Evolutionary conservation across 73 alveolate species (phyloP), one percentile per base, ranked within the genome.

Genomic region (Paramecium pentaurelia): DNA sequence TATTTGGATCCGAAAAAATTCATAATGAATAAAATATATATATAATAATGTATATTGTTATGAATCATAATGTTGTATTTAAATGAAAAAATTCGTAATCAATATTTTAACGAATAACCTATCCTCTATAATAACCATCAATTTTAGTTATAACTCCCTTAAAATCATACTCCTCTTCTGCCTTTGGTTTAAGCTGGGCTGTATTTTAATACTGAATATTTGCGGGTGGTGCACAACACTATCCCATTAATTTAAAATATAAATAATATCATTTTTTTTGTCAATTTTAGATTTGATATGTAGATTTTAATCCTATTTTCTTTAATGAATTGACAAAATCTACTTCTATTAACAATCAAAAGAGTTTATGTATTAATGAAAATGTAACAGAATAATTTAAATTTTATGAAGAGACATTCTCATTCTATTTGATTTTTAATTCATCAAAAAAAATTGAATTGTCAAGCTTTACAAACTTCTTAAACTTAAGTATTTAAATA

Each of bases 91-190:
- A 73, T 37, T 40, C 87, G 40, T 37, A 73, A 37, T 73, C 75
- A 20, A 32, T 44, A 25, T 80, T 45, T 80, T 80, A 80, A 45
- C 91, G 71, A 27, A 80, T 80, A 38, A 80, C 58, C 22, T 80
- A 45, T 32, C 91, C 91, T 36, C 91, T n/a, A 80, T 80, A 80
- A 20, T 80, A 80, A 16, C 91, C 91, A 25, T 80, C 91, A 25
- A 80, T 80, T 20, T 80, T 80, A 2, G 91, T 80, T 20, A 42
- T n/a, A 5, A 80, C 91, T 40, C 73, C 91, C 58, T 80, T 80
- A 49, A 80, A 80, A 47, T 80, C 91, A 80, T 80, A 64, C 36
- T 80, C 91, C 30, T 80, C 91, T 25, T 80, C 91, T 27, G 91
- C 91, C 27, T 49, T 42, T 45, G 71, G 71, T 44, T 80, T 80